Evolutionary conservation across 2,329 filamentous ascomycete genomes (phyloP).

Genomic region (Calonectria montana): DNA sequence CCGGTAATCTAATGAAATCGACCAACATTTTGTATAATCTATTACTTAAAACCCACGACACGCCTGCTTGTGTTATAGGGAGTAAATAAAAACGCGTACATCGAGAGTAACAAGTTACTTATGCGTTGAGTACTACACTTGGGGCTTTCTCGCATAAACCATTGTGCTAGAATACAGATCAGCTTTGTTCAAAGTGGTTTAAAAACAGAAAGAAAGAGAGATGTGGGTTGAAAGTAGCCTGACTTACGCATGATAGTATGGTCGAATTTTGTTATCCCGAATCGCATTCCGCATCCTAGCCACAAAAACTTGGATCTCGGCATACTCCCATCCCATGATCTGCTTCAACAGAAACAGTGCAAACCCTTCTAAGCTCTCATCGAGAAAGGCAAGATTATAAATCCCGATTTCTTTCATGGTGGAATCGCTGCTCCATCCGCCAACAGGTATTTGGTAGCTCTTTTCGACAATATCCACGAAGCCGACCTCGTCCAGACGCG

Average conservation of each 20-base stretch:
- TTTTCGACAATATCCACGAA: conserved; percentile 30
- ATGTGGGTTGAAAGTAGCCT: too few relatives aligned
- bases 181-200: not conserved
- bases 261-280: not conserved
- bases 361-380: conserved; percentile 29
- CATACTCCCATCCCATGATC: conserved; percentile 31
- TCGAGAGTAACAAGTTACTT: not conserved
- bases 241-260: conserved; percentile 17
- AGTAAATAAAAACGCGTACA: not conserved
- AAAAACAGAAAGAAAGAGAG: not conserved
- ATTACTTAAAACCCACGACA: too few relatives aligned
- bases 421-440: conserved; percentile 31
- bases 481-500: conserved; percentile 28
- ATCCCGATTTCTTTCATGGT: conserved; percentile 32
- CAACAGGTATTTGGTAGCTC: conserved; percentile 26
- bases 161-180: not conserved
- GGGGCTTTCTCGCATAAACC: not conserved
- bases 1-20: too few relatives aligned
- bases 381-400: conserved; percentile 27
- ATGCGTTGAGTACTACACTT: not conserved
- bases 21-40: too few relatives aligned
- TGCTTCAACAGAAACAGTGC: conserved; percentile 27
- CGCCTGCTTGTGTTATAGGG: not conserved
- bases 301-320: conserved; percentile 26
- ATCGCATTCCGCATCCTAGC: conserved; percentile 28